phyloP scores from a whole-genome alignment of 2,329 filamentous ascomycete genomes.

The Colletotrichum sp. region DNA sequence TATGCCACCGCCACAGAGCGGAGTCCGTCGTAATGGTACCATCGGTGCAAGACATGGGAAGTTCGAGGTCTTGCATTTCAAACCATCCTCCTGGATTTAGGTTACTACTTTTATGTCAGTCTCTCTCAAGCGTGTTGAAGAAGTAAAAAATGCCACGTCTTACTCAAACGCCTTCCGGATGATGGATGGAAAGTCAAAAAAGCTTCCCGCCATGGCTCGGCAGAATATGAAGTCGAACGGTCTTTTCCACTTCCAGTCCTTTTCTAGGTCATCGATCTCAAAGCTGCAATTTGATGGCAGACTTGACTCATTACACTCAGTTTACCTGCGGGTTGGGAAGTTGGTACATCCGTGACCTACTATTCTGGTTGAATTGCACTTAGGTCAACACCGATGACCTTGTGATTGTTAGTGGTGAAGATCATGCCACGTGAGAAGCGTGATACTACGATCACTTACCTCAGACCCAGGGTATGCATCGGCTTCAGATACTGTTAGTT shows the following conservation, averaged over 20 bases:
- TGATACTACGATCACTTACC: neutral
- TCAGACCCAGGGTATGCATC: conserved; percentile 33
- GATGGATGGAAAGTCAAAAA: conserved; percentile 23
- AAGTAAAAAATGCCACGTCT: neutral
- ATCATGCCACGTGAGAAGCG: no score
- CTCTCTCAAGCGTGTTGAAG: neutral
- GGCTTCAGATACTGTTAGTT: conserved; percentile 9
- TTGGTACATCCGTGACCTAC: conserved; percentile 21
- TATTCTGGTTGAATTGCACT: conserved; percentile 43
- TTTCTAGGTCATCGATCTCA: conserved; percentile 46
- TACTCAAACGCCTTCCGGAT: conserved; percentile 1
- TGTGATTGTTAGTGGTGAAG: neutral
- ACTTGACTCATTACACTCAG: conserved; percentile 22
- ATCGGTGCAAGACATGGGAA: conserved; percentile 34
- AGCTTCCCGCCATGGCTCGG: conserved; percentile 33
- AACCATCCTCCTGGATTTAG: conserved; percentile 37
- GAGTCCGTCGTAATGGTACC: conserved; percentile 31
- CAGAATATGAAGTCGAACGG: conserved; percentile 46
- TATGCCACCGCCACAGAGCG: conserved; percentile 31
- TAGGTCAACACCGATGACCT: conserved; percentile 45
- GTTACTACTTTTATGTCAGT: neutral
- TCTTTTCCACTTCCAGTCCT: conserved; percentile 40
- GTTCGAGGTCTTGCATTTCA: conserved; percentile 33
- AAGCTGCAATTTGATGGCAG: conserved; percentile 55
- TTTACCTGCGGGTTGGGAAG: neutral